Percentiles rank a stretch among this genome's conserved stretches.
phyloP scores from a whole-genome alignment of 805 yeast genomes.

The Metschnikowia vanudenii region DNA sequence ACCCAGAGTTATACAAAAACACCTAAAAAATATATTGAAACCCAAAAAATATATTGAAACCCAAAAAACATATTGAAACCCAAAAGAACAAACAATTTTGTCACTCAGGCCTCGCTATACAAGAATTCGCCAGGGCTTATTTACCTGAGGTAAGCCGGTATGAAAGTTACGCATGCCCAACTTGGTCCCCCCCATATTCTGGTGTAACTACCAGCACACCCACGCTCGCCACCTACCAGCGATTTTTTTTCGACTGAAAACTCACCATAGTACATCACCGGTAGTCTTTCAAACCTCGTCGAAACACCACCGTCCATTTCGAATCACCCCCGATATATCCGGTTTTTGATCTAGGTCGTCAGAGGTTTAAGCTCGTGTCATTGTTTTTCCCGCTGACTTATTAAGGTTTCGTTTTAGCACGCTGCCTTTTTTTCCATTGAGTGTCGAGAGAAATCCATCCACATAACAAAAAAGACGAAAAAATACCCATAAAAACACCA shows the following conservation, averaged over 20 bases:
- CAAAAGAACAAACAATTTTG: background rate
- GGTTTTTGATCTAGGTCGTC: slow-evolving; percentile 11
- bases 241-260: slow-evolving; percentile 12
- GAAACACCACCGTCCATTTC: slow-evolving; percentile 9
- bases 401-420: slow-evolving; percentile 1
- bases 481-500: slow-evolving; percentile 2
- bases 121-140: background rate
- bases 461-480: background rate
- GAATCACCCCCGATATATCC: slow-evolving; percentile 6
- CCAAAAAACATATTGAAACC: background rate
- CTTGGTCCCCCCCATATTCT: background rate
- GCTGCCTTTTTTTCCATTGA: background rate
- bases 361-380: slow-evolving; percentile 18
- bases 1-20: no score
- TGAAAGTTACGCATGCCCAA: slow-evolving; percentile 4
- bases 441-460: slow-evolving; percentile 2
- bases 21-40: no score
- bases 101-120: background rate
- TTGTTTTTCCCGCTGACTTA: background rate
- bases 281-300: slow-evolving; percentile 16
- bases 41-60: background rate
- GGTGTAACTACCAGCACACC: slow-evolving; percentile 16
- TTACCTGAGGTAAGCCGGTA: slow-evolving; percentile 11
- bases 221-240: slow-evolving; percentile 22
- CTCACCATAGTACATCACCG: slow-evolving; percentile 5